Evolutionary conservation across 2,329 filamentous ascomycete genomes (phyloP).

Genomic region (Rhynchosporium secalis): DNA sequence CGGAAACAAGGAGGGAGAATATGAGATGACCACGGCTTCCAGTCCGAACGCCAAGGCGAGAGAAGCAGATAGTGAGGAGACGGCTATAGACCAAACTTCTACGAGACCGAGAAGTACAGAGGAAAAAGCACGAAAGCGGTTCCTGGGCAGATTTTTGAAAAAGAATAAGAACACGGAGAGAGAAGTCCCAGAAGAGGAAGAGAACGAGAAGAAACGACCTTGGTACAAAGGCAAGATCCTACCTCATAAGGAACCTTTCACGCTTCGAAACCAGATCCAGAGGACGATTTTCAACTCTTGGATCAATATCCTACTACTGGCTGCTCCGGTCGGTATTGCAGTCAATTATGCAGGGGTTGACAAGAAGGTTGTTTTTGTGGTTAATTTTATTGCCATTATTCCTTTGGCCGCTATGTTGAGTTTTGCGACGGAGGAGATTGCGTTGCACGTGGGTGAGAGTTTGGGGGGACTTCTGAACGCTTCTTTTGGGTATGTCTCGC

Average conservation of each 20-base stretch:
- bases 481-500: slow-evolving; percentile 70
- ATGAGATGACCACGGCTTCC: slow-evolving; percentile 23
- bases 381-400: slow-evolving; percentile 94
- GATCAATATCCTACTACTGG: slow-evolving; percentile 80
- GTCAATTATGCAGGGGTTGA: slow-evolving; percentile 64
- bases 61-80: slow-evolving; percentile 25
- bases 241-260: slow-evolving; percentile 51
- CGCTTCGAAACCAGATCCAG: slow-evolving; percentile 64
- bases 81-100: slow-evolving; percentile 13
- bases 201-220: slow-evolving; percentile 33
- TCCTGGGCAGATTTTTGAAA: slow-evolving; percentile 25
- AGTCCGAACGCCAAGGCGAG: slow-evolving; percentile 21
- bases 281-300: slow-evolving; percentile 79
- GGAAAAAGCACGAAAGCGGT: slow-evolving; percentile 29
- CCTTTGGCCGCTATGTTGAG: slow-evolving; percentile 84
- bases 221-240: slow-evolving; percentile 43
- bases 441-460: slow-evolving; percentile 77
- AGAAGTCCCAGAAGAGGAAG: slow-evolving; percentile 23
- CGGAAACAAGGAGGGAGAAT: slow-evolving; percentile 22
- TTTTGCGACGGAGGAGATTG: slow-evolving; percentile 88
- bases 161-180: slow-evolving; percentile 17
- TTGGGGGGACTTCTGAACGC: slow-evolving; percentile 88
- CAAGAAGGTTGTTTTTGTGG: slow-evolving; percentile 69
- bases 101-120: slow-evolving; percentile 26
- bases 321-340: slow-evolving; percentile 77